Percentiles rank a stretch among this genome's conserved stretches.
These are phyloP conservation scores for Garcileccinum viscosum DNA, from an alignment of 1,284 basidiomycete species.

Conservation along the genomic window DNA sequence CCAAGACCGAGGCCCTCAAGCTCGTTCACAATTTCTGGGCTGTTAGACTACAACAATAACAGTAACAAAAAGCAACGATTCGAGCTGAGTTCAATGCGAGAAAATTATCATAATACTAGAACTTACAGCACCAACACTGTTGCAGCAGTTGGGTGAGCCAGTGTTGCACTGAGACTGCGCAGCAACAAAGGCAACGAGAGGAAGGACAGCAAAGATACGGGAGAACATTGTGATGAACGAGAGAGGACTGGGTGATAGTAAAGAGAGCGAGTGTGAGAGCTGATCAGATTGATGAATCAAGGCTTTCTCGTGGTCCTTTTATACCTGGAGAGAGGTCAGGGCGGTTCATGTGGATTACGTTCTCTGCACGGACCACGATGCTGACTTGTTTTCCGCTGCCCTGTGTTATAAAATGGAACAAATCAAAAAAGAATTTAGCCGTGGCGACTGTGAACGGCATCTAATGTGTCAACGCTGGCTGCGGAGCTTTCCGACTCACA, in stretches of 20 bases:
- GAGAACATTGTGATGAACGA: conserved; percentile 23
- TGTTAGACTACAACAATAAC: background rate
- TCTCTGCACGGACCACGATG: background rate
- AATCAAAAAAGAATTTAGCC: background rate
- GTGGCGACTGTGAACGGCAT: background rate
- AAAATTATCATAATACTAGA: no score
- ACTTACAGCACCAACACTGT: background rate
- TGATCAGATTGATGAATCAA: background rate
- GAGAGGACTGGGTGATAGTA: background rate
- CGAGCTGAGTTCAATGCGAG: no score
- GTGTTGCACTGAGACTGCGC: conserved; percentile 17
- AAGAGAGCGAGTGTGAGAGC: background rate
- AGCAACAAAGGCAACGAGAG: conserved; percentile 18
- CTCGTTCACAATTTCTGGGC: background rate
- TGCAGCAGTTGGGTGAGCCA: conserved; percentile 15
- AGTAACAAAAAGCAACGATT: no score
- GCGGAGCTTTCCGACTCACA: background rate
- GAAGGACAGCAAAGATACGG: conserved; percentile 29
- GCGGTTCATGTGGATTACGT: background rate
- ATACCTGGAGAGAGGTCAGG: background rate
- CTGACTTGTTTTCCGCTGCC: background rate
- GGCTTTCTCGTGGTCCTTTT: background rate
- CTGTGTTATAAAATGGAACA: background rate
- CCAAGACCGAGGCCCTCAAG: background rate
- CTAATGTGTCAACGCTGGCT: background rate